Percentiles rank a stretch among this genome's conserved stretches.
phyloP scores from a whole-genome alignment of 2,329 filamentous ascomycete genomes.

The Delphinella strobiligena region DNA sequence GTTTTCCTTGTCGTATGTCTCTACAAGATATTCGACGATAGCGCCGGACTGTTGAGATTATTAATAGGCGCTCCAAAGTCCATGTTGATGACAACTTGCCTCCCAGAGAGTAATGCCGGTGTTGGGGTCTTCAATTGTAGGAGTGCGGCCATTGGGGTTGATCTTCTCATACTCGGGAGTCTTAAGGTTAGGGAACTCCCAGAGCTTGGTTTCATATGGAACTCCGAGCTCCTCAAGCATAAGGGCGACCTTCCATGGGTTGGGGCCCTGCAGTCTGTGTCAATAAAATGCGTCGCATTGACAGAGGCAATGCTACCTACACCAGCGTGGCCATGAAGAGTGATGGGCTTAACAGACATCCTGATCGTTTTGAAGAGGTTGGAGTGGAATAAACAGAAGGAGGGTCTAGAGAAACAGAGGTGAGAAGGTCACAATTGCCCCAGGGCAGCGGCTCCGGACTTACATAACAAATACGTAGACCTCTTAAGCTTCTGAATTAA shows the following conservation, averaged over 20 bases:
- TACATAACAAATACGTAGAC: too few relatives aligned
- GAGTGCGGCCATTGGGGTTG: slow-evolving; percentile 32
- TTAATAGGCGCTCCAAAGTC: too few relatives aligned
- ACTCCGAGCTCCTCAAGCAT: slow-evolving; percentile 33
- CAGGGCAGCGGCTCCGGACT: too few relatives aligned
- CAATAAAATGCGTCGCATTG: background rate
- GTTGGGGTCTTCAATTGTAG: slow-evolving; percentile 36
- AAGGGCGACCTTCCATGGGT: slow-evolving; percentile 34
- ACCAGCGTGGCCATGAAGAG: slow-evolving; percentile 9
- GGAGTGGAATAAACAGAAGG: too few relatives aligned
- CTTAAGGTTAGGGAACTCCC: slow-evolving; percentile 29
- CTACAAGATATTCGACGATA: slow-evolving; percentile 21
- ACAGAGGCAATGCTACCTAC: slow-evolving; percentile 1
- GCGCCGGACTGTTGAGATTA: too few relatives aligned
- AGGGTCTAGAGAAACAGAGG: too few relatives aligned
- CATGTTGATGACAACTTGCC: too few relatives aligned
- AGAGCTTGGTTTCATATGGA: slow-evolving; percentile 25
- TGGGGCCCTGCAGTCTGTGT: slow-evolving; percentile 19
- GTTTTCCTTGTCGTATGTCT: slow-evolving; percentile 32
- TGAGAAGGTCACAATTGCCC: too few relatives aligned
- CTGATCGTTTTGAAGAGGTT: too few relatives aligned
- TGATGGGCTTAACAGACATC: slow-evolving; percentile 11
- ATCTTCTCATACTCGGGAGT: slow-evolving; percentile 23
- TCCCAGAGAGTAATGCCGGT: slow-evolving; percentile 30
- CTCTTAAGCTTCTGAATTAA: too few relatives aligned